Evolutionary conservation across 78 protist genomes (phyloP), one percentile per base, ranked within the genome.

Genomic region (Neovahlkampfia damariscottae): DNA sequence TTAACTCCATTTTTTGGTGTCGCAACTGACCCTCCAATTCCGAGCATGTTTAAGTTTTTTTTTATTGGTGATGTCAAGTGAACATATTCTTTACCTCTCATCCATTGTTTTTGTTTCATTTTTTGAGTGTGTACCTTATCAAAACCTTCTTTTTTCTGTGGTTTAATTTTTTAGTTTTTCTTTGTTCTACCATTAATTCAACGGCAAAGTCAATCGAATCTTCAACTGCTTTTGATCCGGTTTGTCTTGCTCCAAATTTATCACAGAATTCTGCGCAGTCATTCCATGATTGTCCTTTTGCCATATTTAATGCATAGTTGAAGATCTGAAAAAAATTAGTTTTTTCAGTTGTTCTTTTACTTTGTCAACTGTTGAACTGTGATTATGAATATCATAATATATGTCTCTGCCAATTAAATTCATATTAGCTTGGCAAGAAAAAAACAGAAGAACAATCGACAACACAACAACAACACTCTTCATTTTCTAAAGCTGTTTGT

Each of bases 61-160:
- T 30, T 31, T 28, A 68, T 82, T 8, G 74, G 87, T 6, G 40
- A 34, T 10, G 86, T 79, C 4, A 75, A 29, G 34, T 7, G 19
- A 2, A 5, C n/a, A 32, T 8, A 31, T 58, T 88, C 91, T 31
- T 82, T 37, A 29, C 86, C 89, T 29, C 91, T 29, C 8, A 80
- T 67, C 91, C 88, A 88, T 31, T 83, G 70, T 3, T 78, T 72
- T 4, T 83, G 84, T 1, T 0, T 6, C 1, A 83, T 89, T 30
- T 10, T 9, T 72, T 88, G 82, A 9, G 72, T 36, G 35, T 82
- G 82, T 6, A 88, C 92, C 37, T 77, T 78, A 28, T 82, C 88
- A 38, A 50, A 50, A n/a, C 62, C 62, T n/a, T 50, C 62, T 50
- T 50, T 50, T 50, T 50, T 50, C 62, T 50, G 62, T 50, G 62